Conservation (phyloP, 495 filamentous ascomycete species). For the Immersiella caudata region DNA sequence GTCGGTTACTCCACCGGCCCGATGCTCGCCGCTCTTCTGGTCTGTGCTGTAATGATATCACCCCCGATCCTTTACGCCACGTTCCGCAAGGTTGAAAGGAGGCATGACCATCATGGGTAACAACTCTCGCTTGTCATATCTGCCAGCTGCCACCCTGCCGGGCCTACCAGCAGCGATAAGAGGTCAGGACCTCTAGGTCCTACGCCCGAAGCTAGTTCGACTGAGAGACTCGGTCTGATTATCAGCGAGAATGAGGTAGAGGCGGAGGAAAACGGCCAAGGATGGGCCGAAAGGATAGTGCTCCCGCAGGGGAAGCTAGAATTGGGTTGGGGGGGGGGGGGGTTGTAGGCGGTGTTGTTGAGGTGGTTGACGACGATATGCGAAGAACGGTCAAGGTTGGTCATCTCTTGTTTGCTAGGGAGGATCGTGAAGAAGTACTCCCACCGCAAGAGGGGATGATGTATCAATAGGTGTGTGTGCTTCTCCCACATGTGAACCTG, state of each 20-base stretch:
- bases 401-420: not conserved
- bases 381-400: slow-evolving; percentile 1
- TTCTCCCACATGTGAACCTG: too few relatives aligned
- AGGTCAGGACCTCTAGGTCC: not conserved
- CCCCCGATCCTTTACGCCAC: not conserved
- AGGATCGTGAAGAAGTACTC: not conserved
- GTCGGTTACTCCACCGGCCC: slow-evolving; percentile 12
- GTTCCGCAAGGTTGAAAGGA: not conserved
- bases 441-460: not conserved
- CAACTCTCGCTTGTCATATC: slow-evolving; percentile 16
- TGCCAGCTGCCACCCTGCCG: slow-evolving; percentile 2
- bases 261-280: not conserved
- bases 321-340: too few relatives aligned
- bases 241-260: not conserved
- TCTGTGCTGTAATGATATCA: not conserved
- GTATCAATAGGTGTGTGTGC: slow-evolving; percentile 7
- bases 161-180: not conserved
- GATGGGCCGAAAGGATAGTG: not conserved
- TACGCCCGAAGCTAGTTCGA: not conserved
- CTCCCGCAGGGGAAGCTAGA: slow-evolving; percentile 4
- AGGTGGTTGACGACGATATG: not conserved
- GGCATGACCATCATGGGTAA: slow-evolving; percentile 10
- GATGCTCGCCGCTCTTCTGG: slow-evolving; percentile 2
- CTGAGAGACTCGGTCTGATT: not conserved
- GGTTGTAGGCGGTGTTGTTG: not conserved